A percentile compares a stretch with the other conserved stretches of the same genome.
Evolutionary conservation across 208 protist species (phyloP).

Genomic region (Naegleria gruberi): DNA sequence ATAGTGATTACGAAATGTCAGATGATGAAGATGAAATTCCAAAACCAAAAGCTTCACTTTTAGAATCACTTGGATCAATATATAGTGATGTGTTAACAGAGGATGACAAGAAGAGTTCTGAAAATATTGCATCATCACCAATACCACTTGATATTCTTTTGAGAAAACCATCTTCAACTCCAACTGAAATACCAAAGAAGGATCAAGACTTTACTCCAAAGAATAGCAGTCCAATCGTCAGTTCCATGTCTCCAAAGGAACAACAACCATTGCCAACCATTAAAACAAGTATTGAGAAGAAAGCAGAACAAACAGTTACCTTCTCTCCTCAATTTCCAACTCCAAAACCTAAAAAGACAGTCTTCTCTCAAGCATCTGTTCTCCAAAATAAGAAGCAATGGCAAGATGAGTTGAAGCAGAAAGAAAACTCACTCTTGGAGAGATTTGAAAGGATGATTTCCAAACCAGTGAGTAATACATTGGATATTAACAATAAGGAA

Average conservation of each 20-base stretch:
- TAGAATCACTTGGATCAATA: not conserved
- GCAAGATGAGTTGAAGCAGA: not conserved
- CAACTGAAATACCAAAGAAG: no score
- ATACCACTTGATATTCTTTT: no score
- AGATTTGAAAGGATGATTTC: not conserved
- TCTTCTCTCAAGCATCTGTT: not conserved
- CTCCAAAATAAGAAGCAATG: not conserved
- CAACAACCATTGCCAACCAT: not conserved
- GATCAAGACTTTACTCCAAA: no score
- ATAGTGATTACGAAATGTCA: not conserved
- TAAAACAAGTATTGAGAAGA: no score
- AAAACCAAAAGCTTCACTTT: not conserved
- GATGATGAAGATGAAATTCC: not conserved
- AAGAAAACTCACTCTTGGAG: not conserved
- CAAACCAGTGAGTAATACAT: not conserved
- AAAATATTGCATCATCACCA: no score
- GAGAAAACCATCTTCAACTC: no score
- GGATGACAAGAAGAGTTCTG: not conserved
- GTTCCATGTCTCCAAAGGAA: not conserved
- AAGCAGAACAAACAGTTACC: not conserved
- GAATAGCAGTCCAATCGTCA: not conserved
- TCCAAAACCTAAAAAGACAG: not conserved
- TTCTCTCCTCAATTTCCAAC: not conserved
- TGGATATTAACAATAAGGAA: not conserved
- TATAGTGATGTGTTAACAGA: not conserved